Conservation (phyloP, 495 filamentous ascomycete species). For the Penicillium antarcticum region DNA sequence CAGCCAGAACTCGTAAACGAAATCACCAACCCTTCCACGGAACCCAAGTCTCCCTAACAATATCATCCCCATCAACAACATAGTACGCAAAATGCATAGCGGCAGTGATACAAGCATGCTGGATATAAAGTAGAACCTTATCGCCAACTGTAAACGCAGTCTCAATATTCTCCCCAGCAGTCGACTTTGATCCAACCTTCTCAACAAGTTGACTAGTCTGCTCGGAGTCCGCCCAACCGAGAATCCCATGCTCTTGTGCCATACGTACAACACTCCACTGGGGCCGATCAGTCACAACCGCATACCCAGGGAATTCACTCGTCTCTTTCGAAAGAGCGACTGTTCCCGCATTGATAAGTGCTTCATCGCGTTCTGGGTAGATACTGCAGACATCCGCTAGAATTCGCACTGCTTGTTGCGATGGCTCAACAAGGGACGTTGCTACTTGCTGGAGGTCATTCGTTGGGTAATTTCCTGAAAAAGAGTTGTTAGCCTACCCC, state of each 20-base stretch:
- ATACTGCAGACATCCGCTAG: conserved; percentile 24
- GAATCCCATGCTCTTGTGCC: conserved; percentile 66
- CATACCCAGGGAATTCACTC: conserved; percentile 19
- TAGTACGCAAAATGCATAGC: conserved; percentile 25
- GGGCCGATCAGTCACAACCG: conserved; percentile 10
- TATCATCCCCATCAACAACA: conserved; percentile 23
- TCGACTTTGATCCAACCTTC: conserved; percentile 1
- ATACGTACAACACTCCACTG: conserved; percentile 63
- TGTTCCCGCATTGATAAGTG: conserved; percentile 22
- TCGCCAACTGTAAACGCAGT: conserved; percentile 23
- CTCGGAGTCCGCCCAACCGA: conserved; percentile 26
- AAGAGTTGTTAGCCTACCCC: no score
- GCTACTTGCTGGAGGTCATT: conserved; percentile 28
- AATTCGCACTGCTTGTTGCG: conserved; percentile 21
- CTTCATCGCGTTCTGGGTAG: conserved; percentile 27
- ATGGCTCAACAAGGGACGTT: conserved; percentile 12
- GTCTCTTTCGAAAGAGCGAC: conserved; percentile 23
- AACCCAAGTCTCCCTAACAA: conserved; percentile 29
- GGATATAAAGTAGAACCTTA: conserved; percentile 24
- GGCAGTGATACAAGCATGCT: conserved; percentile 33
- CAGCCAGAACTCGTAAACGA: not conserved
- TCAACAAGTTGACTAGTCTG: not conserved
- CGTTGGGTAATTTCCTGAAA: conserved; percentile 18
- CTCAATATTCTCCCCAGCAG: conserved; percentile 9
- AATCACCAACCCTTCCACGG: conserved; percentile 25